These are phyloP conservation scores for Amylostereum areolatum DNA, from an alignment of 1,284 basidiomycete species.

Conservation along the genomic window DNA sequence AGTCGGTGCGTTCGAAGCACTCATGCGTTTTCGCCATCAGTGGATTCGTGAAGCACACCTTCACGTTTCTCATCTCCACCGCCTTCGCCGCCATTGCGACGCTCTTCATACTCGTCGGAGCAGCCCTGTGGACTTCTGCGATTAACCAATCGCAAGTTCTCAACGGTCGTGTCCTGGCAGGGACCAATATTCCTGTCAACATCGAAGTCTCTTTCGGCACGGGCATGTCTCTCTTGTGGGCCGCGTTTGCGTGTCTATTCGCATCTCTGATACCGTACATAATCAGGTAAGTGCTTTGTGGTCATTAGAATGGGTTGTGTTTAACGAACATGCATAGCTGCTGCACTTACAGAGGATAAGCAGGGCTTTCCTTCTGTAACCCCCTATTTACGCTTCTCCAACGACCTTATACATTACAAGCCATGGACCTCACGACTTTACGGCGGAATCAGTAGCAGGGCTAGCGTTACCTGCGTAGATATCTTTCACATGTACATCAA, in stretches of 20 bases:
- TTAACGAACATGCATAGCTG: constrained; percentile 32
- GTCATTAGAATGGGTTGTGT: neutral
- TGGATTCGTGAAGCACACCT: constrained; percentile 57
- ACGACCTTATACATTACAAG: too few species aligned
- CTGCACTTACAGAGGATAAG: constrained; percentile 66
- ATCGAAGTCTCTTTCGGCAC: constrained; percentile 56
- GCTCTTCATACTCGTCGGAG: constrained; percentile 60
- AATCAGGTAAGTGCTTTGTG: constrained; percentile 46
- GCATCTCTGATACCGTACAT: constrained; percentile 66
- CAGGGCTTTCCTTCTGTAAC: too few species aligned
- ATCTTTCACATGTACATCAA: too few species aligned
- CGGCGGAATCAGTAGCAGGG: too few species aligned
- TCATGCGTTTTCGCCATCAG: constrained; percentile 29
- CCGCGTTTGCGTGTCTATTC: constrained; percentile 58
- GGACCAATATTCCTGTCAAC: constrained; percentile 41
- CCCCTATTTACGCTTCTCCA: too few species aligned
- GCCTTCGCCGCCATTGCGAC: constrained; percentile 54
- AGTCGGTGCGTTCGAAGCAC: constrained; percentile 1
- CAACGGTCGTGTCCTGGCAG: constrained; percentile 44
- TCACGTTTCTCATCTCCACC: constrained; percentile 65
- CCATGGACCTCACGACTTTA: too few species aligned
- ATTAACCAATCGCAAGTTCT: constrained; percentile 58
- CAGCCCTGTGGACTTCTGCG: constrained; percentile 70
- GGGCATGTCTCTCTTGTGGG: constrained; percentile 64
- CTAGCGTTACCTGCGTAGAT: too few species aligned